Evolutionary conservation across 2,329 filamentous ascomycete species (phyloP).

Genomic region (Ophiosphaerella herpotricha): DNA sequence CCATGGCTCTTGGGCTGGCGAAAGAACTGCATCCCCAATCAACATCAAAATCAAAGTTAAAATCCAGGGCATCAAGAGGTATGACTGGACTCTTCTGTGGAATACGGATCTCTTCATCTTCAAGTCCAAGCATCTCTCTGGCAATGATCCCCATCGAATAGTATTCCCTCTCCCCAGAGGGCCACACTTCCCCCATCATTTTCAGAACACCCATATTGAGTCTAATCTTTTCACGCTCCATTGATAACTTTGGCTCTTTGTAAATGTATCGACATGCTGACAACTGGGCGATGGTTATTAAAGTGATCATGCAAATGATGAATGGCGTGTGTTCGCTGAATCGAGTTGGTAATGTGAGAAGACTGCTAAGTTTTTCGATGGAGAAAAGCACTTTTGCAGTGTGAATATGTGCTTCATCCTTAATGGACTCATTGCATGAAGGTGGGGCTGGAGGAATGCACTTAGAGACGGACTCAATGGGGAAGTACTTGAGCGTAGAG

Average conservation of each 20-base stretch:
- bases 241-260: constrained; percentile 18
- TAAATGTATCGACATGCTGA: constrained; percentile 30
- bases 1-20: neutral
- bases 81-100: constrained; percentile 5
- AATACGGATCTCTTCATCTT: constrained; percentile 19
- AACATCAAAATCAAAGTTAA: constrained; percentile 20
- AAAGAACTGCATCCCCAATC: constrained; percentile 18
- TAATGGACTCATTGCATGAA: constrained; percentile 10
- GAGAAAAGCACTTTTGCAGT: constrained; percentile 29
- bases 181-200: constrained; percentile 27
- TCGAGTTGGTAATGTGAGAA: constrained; percentile 28
- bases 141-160: constrained; percentile 23
- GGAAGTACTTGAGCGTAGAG: constrained; percentile 17
- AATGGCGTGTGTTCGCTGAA: constrained; percentile 29
- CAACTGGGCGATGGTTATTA: constrained; percentile 32
- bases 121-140: constrained; percentile 17
- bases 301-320: constrained; percentile 34
- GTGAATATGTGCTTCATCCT: constrained; percentile 23
- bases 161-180: constrained; percentile 20
- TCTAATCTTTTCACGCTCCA: constrained; percentile 29
- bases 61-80: constrained; percentile 16
- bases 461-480: constrained; percentile 25
- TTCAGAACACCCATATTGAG: constrained; percentile 33
- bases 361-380: constrained; percentile 18
- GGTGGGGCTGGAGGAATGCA: constrained; percentile 30